Conservation (phyloP, 2,329 filamentous ascomycete genomes). For the Neofusicoccum ribis region DNA sequence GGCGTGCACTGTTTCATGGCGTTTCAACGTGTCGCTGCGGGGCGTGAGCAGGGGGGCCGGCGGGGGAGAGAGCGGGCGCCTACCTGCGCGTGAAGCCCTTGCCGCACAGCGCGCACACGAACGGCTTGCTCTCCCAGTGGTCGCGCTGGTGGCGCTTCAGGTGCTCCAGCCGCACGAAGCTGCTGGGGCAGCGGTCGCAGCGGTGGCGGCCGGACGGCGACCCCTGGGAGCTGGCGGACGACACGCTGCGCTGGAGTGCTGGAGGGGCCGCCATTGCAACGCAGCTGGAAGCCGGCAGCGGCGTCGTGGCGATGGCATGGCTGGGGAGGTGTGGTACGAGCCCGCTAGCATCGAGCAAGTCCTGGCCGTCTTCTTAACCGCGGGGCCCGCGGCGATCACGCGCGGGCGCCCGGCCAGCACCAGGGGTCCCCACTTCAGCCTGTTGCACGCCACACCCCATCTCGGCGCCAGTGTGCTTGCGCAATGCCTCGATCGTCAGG, state of each 20-base stretch:
- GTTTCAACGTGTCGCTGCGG: not conserved
- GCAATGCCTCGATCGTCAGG: too few relatives aligned
- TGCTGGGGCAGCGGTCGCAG: conserved; percentile 32
- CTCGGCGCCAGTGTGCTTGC: too few relatives aligned
- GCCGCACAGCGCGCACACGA: conserved; percentile 41
- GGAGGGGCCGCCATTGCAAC: not conserved
- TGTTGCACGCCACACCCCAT: too few relatives aligned
- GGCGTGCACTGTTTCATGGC: not conserved
- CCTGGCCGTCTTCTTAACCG: not conserved
- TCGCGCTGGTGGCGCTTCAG: conserved; percentile 44
- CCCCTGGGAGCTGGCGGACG: not conserved
- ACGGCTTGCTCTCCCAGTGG: conserved; percentile 43
- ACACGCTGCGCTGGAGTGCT: not conserved
- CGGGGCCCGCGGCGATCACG: not conserved
- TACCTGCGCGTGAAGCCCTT: conserved; percentile 45
- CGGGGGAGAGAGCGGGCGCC: not conserved
- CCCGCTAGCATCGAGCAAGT: not conserved
- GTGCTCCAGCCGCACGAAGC: conserved; percentile 42
- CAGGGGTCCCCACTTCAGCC: not conserved
- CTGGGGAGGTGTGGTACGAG: not conserved
- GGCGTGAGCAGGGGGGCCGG: not conserved
- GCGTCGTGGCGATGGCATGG: not conserved
- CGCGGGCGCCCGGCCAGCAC: not conserved
- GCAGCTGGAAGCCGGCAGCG: not conserved
- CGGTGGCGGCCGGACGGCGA: not conserved